Evolutionary conservation across 2,329 filamentous ascomycete species (phyloP), one percentile per base, ranked within the genome.

Genomic region (Metarhizium anisopliae): DNA sequence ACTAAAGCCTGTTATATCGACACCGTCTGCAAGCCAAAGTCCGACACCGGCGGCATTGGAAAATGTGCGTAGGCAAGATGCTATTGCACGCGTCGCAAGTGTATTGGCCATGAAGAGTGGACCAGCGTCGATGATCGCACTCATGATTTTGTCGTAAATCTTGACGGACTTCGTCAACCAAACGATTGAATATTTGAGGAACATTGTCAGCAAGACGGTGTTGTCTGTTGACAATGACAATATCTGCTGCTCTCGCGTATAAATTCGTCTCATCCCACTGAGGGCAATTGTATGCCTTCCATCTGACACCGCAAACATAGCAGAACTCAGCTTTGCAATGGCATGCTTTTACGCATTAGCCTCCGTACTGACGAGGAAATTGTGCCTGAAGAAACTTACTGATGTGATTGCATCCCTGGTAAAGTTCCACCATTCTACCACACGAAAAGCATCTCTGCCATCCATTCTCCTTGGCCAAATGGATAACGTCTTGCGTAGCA

Each of bases 391-490:
- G 35, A 8, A 13, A 75, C 77, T 64, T 60, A 83, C 81, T 79
- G 4, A 84, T 84, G 55, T 84, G 81, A 54, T 78, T 70, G 58
- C 81, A 84, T 1, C 82, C 81, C 0, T 43, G 25, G 0, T 63
- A 36, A 0, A 81, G 65, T 64, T 82, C 78, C 0, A 85, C 70
- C 14, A 84, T 42, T 0, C 68, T 56, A 1, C 59, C 59, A 59
- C 82, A 85, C 0, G 58, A 54, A 2, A 61, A 63, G 57, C 81
- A 85, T 1, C 73, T 68, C 62, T 79, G 74, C 81, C 81, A 84
- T 1, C 72, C 70, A 3, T 77, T 64, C 3, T 68, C 57, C 0
- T 59, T 55, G 0, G 77, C 79, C 1, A 76, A 50, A 0, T 63
- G 54, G 1, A 81, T 59, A 1, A 80, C 55, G 45, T 72, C 61